Base-by-base conservation (phyloP, 2,329 filamentous ascomycete species). In the Penicillium brevicompactum region DNA sequence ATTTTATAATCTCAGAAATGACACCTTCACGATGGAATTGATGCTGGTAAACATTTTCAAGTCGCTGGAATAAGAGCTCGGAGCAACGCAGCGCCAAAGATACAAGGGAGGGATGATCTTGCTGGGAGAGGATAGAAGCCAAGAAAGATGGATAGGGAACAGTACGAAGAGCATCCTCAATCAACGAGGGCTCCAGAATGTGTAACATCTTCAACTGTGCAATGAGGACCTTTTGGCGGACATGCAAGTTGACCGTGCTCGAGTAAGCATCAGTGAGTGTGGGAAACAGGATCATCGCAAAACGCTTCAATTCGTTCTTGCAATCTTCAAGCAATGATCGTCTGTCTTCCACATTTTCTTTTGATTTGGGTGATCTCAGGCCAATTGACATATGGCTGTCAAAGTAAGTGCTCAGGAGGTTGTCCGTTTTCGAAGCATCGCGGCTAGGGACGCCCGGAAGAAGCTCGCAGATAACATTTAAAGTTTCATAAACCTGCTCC, bases 191-290 rank as follows among this genome's bases (percentile, higher is more conserved):
- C 64, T 97, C 91, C n/a, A 99, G 78, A 62, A 97, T 96, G 11
- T 92, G 96, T 9, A 99, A 83, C 91, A 99, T 97, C 77, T 97
- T 97, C 43, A 97, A 79, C 68, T 99, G 94, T n/a, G 93, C 94
- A 18, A 87, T 91, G 32, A 99, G 82, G 2, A 99, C 94, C 75
- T 96, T 97, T 70, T 97, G 91, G 21, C 95, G 89, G 40, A 99
- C 94, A 53, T 86, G 91, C 14, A 97, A 78, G 69, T 99, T 99
- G 60, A 99, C 93, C 0, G 94, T 99, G 74, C 94, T 97, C 10
- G 94, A 97, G 70, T 96, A 99, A 0, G 92, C 93, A 72, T 99
- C 92, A 30, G 94, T 97, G 59, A 99, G 79, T 2, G 94, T 99
- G 0, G 94, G 94, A 60, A 99, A 89, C 10, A 99, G 81, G 56